Conservation (phyloP, 1,139 yeast genomes). For the Pneumocystis murina region DNA sequence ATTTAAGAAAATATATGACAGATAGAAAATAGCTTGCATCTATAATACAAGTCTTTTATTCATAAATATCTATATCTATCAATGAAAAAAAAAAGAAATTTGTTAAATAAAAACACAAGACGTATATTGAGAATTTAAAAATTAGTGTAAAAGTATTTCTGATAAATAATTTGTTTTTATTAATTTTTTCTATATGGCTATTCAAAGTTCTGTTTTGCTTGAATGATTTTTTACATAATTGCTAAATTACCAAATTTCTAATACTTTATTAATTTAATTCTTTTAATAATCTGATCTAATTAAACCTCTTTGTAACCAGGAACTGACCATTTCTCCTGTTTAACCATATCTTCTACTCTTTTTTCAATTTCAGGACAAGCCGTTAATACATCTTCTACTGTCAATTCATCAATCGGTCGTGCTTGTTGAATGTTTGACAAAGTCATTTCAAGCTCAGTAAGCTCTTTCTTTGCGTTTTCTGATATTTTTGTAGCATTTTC, state of each 20-base stretch:
- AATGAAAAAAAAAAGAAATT: too few relatives aligned
- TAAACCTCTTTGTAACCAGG: slow-evolving; percentile 78
- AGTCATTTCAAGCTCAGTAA: slow-evolving; percentile 72
- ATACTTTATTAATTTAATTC: too few relatives aligned
- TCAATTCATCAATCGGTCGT: slow-evolving; percentile 93
- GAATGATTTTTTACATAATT: slow-evolving; percentile 47
- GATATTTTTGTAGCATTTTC: slow-evolving; percentile 94
- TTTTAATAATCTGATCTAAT: background rate
- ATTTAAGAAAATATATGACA: too few relatives aligned
- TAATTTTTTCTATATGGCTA: background rate
- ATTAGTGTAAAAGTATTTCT: background rate
- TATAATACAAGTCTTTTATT: too few relatives aligned
- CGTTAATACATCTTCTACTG: slow-evolving; percentile 83
- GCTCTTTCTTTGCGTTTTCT: slow-evolving; percentile 71
- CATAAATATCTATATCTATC: too few relatives aligned
- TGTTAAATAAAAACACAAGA: too few relatives aligned
- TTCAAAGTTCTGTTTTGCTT: background rate
- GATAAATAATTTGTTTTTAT: background rate
- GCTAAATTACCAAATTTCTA: slow-evolving; percentile 83
- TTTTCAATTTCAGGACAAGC: slow-evolving; percentile 97
- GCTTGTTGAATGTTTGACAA: slow-evolving; percentile 88
- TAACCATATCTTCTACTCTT: slow-evolving; percentile 87
- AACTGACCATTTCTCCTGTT: slow-evolving; percentile 95
- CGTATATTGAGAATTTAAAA: too few relatives aligned
- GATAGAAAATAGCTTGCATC: too few relatives aligned